Evolutionary conservation across 306 rosid species (phyloP).

Genomic region (Inga laurina): DNA sequence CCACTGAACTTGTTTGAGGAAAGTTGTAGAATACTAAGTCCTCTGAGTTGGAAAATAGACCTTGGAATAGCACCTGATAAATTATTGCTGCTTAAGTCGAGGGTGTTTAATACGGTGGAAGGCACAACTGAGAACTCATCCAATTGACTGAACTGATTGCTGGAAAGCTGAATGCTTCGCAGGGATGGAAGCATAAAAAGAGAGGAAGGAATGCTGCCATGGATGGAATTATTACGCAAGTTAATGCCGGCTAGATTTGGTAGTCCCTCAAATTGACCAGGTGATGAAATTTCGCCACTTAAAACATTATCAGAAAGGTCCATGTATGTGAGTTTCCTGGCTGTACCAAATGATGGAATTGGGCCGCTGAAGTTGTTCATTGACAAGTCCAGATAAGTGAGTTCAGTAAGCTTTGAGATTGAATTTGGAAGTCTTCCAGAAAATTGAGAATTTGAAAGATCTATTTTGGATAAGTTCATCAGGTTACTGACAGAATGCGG

Average conservation of each 20-base stretch:
- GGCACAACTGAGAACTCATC: not conserved
- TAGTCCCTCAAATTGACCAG: conserved; percentile 38
- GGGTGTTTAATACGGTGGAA: conserved; percentile 34
- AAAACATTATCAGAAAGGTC: conserved; percentile 46
- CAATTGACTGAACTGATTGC: conserved; percentile 40
- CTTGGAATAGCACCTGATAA: conserved; percentile 52
- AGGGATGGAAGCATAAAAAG: conserved; percentile 38
- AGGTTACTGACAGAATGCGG: not conserved
- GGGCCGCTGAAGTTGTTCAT: conserved; percentile 34
- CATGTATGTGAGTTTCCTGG: conserved; percentile 27
- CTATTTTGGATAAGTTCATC: not conserved
- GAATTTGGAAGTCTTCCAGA: conserved; percentile 32
- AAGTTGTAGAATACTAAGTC: conserved; percentile 43
- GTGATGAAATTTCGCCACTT: conserved; percentile 33
- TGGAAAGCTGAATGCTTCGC: conserved; percentile 29
- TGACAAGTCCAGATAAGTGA: conserved; percentile 41
- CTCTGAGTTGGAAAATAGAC: conserved; percentile 32
- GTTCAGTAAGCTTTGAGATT: conserved; percentile 34
- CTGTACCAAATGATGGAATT: conserved; percentile 41
- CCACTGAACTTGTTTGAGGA: conserved; percentile 63
- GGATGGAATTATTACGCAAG: conserved; percentile 23
- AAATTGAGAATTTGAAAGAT: not conserved
- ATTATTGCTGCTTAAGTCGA: conserved; percentile 53
- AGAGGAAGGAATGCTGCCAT: conserved; percentile 44
- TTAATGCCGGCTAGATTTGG: conserved; percentile 23